Evolutionary conservation across 2,329 filamentous ascomycete species (phyloP).

Genomic region (Ceratocystis eucalypticola): DNA sequence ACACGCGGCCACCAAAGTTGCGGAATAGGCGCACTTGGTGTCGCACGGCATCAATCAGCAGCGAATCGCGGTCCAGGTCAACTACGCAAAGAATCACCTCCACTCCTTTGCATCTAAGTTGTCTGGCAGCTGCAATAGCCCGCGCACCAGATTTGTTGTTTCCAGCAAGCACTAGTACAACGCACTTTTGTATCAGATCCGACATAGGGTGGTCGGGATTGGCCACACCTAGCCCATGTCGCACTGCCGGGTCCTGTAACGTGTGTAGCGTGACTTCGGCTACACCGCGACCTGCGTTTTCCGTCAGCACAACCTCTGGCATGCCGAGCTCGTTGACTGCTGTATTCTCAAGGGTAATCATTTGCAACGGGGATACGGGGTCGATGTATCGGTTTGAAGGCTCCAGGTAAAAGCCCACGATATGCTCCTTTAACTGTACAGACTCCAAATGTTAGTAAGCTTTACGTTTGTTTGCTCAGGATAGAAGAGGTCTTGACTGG

Average conservation of each 20-base stretch:
- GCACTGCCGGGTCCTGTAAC: slow-evolving; percentile 48
- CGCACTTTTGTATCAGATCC: slow-evolving; percentile 26
- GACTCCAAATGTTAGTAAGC: neutral
- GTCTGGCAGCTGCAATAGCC: slow-evolving; percentile 71
- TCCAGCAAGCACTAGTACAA: slow-evolving; percentile 71
- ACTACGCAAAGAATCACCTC: slow-evolving; percentile 74
- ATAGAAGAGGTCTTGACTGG: neutral
- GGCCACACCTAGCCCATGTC: slow-evolving; percentile 36
- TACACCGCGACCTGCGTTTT: slow-evolving; percentile 80
- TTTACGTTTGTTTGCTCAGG: neutral
- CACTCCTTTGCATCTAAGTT: slow-evolving; percentile 70
- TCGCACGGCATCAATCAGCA: slow-evolving; percentile 65
- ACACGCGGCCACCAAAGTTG: slow-evolving; percentile 64
- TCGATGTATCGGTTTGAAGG: slow-evolving; percentile 46
- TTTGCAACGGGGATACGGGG: slow-evolving; percentile 60
- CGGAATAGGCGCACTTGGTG: slow-evolving; percentile 75
- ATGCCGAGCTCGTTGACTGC: slow-evolving; percentile 77
- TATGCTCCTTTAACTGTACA: slow-evolving; percentile 22
- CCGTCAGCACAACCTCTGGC: slow-evolving; percentile 78
- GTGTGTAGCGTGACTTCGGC: slow-evolving; percentile 67
- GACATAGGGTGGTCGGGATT: slow-evolving; percentile 24
- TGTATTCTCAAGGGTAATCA: slow-evolving; percentile 85
- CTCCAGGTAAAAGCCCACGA: slow-evolving; percentile 38
- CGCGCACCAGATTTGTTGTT: slow-evolving; percentile 83
- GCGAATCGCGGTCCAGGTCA: slow-evolving; percentile 68